These are phyloP conservation scores for Aspergillus mulundensis DNA, from an alignment of 495 filamentous ascomycete genomes.

Conservation along the genomic window DNA sequence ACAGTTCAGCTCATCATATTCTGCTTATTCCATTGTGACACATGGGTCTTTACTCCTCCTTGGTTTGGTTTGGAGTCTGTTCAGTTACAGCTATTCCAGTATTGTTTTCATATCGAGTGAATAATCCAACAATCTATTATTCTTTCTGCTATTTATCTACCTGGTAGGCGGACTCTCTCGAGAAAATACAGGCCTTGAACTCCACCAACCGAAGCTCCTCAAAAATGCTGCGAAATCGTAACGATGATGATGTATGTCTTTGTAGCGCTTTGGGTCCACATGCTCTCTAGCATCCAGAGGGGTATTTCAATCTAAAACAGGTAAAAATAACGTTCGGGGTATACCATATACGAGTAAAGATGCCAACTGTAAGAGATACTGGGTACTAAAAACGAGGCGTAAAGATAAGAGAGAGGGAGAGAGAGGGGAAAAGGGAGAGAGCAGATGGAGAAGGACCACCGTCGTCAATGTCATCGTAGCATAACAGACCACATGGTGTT, in stretches of 20 bases:
- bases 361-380: constrained; percentile 10
- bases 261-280: constrained; percentile 1
- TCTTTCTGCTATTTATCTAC: neutral
- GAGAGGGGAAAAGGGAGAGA: neutral
- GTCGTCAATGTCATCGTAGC: constrained; percentile 7
- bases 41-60: neutral
- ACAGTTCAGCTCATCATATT: neutral
- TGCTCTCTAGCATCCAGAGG: constrained; percentile 3
- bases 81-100: neutral
- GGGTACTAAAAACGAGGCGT: neutral
- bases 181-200: neutral
- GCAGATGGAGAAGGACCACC: neutral
- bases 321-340: constrained; percentile 5
- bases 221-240: neutral
- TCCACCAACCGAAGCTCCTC: neutral
- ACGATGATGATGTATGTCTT: neutral
- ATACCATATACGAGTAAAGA: constrained; percentile 5
- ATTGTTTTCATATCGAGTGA: neutral
- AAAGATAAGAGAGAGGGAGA: neutral
- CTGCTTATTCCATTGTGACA: neutral
- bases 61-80: neutral
- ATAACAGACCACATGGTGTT: neutral
- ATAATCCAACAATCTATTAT: neutral
- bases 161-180: neutral
- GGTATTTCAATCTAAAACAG: neutral